Evolutionary conservation across 805 yeast species (phyloP).

Genomic region (Ogataea wickerhamii): DNA sequence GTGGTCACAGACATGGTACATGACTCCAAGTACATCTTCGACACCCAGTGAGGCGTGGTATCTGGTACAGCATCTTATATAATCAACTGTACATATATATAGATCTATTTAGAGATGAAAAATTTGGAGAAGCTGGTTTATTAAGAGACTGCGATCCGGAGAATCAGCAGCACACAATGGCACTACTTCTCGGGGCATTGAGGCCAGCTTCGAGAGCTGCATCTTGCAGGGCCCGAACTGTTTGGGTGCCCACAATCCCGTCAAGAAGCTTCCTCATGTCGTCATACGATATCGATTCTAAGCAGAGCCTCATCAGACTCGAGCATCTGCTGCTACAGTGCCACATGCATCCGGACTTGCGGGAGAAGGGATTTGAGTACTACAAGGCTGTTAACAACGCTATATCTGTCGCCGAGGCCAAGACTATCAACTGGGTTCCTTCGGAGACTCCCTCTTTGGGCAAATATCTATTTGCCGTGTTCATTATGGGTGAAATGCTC

Average conservation of each 20-base stretch:
- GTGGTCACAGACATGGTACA: slow-evolving; percentile 34
- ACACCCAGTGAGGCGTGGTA: slow-evolving; percentile 5
- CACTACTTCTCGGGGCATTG: too few relatives aligned
- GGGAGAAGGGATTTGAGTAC: slow-evolving; percentile 14
- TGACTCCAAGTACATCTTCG: slow-evolving; percentile 27
- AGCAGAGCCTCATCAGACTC: slow-evolving; percentile 13
- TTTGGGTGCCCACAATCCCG: too few relatives aligned
- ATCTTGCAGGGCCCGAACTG: too few relatives aligned
- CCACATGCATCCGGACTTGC: slow-evolving; percentile 14
- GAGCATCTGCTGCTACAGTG: slow-evolving; percentile 16
- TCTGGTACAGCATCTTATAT: too few relatives aligned
- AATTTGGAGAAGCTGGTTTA: too few relatives aligned
- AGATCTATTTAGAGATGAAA: too few relatives aligned
- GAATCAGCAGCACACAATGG: too few relatives aligned
- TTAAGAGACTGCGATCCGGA: too few relatives aligned
- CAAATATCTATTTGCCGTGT: slow-evolving; percentile 10
- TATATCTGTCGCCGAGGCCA: slow-evolving; percentile 12
- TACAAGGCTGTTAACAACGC: slow-evolving; percentile 12
- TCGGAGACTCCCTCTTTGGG: slow-evolving; percentile 7
- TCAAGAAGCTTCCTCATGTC: slow-evolving; percentile 6
- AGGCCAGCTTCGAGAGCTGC: too few relatives aligned
- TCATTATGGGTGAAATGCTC: slow-evolving; percentile 9
- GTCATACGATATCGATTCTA: slow-evolving; percentile 8
- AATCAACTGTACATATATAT: too few relatives aligned
- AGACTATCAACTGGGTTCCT: slow-evolving; percentile 9